phyloP scores from a whole-genome alignment of 257 asterid genomes.

The Nicotiana obtusifolia region DNA sequence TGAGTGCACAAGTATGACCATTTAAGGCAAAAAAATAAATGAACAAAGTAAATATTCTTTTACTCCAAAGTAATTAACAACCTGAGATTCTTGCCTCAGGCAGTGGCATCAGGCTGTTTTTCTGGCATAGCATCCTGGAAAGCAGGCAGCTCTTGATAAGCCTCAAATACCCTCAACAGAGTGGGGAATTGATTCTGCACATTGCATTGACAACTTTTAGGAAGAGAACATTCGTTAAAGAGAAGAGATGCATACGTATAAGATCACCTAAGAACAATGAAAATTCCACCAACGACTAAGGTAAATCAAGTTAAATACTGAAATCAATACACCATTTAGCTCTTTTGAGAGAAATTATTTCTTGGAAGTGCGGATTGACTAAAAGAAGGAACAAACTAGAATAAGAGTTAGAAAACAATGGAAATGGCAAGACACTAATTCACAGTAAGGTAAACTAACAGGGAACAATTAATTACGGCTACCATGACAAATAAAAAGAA shows the following conservation, averaged over 20 bases:
- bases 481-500: not conserved
- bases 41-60: not conserved
- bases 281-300: not conserved
- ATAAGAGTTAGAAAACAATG: not conserved
- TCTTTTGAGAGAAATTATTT: not conserved
- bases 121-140: slow-evolving; percentile 49
- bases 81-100: slow-evolving; percentile 32
- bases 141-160: slow-evolving; percentile 45
- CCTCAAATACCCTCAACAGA: slow-evolving; percentile 30
- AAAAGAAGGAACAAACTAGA: not conserved
- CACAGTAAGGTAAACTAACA: not conserved
- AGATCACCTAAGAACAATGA: not conserved
- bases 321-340: not conserved
- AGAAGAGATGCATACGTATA: not conserved
- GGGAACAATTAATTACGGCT: not conserved
- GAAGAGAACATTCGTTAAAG: not conserved
- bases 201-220: slow-evolving; percentile 6
- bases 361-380: not conserved
- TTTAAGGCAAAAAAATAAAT: not conserved
- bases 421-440: not conserved
- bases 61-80: not conserved
- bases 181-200: slow-evolving; percentile 48
- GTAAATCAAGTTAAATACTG: slow-evolving; percentile 2
- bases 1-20: not conserved
- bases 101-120: slow-evolving; percentile 58